Base-by-base conservation (phyloP, 2,329 filamentous ascomycete genomes). In the Ophiosphaerella herpotricha region DNA sequence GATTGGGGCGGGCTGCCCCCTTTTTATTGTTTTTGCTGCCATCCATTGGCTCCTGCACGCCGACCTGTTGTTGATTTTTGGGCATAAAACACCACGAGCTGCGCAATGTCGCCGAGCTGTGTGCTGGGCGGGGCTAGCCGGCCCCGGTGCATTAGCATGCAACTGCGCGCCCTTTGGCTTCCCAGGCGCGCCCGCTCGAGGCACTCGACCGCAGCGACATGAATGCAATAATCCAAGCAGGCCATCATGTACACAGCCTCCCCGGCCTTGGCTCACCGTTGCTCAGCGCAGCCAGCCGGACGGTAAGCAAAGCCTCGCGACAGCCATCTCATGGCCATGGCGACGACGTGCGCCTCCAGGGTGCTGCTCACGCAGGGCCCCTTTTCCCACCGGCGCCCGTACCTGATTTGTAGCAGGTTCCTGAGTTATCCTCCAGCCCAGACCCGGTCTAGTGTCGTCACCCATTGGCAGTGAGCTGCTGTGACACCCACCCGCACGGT, bases 401-500 rank as follows among this genome's bases (percentile, higher is more conserved):
- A 48, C 51, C 50, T 58, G 54, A 57, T 59, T 57, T 54, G 58
- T 59, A 52, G 44, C 55, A 62, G 57, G 67, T 71, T 64, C 66
- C 65, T 69, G 67, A 54, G 43, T n/a, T 47, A 44, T 57, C 57
- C 60, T 67, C 61, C 66, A 70, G 64, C 67, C 66, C 66, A 63
- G 58, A 58, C 58, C 50, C 57, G 60, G 42, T 46, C 52, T 55
- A 49, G 57, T 42, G 39, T 34, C 48, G 14, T n/a, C 34, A 23
- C 31, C 49, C 49, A 66, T 60, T 64, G 61, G 61, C 53, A 21
- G 44, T 37, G 37, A 37, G 14, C 38, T 37, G 53, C 36, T 52
- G 55, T 51, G 44, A 53, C 60, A 56, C 61, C 65, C 66, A 64
- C 54, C 54, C 55, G 54, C 57, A 57, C 64, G 67, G 66, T 65